Percentiles rank a stretch among this genome's conserved stretches.
These are phyloP conservation scores for Yarrowia sp. DNA, from an alignment of 805 yeast species.

Conservation along the genomic window DNA sequence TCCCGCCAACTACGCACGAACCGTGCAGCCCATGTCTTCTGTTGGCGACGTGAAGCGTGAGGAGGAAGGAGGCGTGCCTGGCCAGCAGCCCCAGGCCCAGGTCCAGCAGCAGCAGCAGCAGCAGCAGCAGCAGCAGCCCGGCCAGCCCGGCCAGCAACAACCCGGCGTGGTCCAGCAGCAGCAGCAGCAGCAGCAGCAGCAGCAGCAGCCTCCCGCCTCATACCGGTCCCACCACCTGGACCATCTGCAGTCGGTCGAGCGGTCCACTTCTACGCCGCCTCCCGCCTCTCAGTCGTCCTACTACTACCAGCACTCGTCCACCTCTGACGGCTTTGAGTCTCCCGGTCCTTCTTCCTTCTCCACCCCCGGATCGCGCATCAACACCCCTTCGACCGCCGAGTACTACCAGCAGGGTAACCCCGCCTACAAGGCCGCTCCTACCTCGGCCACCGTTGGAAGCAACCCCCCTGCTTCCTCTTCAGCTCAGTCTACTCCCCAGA, in stretches of 20 bases:
- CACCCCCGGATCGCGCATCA: constrained; percentile 25
- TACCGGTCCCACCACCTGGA: constrained; percentile 27
- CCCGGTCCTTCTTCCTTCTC: constrained; percentile 23
- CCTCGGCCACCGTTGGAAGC: constrained; percentile 2
- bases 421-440: constrained; percentile 26
- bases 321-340: constrained; percentile 23
- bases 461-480: constrained; percentile 16
- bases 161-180: constrained; percentile 26
- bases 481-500: constrained; percentile 21
- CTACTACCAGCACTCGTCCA: constrained; percentile 27
- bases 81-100: constrained; percentile 27
- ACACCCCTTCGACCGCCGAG: constrained; percentile 27
- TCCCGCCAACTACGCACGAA: constrained; percentile 37
- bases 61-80: constrained; percentile 25
- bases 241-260: constrained; percentile 25
- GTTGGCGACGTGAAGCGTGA: constrained; percentile 35
- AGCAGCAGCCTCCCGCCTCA: not conserved
- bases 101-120: constrained; percentile 28
- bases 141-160: not conserved
- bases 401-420: constrained; percentile 28
- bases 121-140: constrained; percentile 27
- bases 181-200: constrained; percentile 28
- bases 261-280: constrained; percentile 28
- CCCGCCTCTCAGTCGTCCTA: constrained; percentile 29
- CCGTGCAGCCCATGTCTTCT: constrained; percentile 39